Conservation (phyloP, 495 filamentous ascomycete species). For the Penicillium soppii region DNA sequence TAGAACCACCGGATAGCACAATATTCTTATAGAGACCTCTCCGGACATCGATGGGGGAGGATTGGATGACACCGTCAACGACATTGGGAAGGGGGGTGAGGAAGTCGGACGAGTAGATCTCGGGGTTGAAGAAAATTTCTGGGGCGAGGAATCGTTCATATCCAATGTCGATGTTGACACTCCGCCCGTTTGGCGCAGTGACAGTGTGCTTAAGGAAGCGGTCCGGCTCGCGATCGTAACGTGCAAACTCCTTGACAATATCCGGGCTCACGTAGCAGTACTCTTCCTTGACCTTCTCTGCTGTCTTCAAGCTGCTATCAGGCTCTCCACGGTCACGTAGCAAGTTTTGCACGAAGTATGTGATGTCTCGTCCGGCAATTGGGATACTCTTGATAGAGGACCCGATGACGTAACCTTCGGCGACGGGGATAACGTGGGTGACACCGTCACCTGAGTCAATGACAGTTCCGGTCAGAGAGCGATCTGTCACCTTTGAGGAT, state of each 20-base stretch:
- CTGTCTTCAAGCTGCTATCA: conserved; percentile 94
- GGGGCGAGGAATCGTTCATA: conserved; percentile 98
- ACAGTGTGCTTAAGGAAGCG: conserved; percentile 88
- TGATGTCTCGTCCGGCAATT: conserved; percentile 95
- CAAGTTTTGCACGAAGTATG: conserved; percentile 95
- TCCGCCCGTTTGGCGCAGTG: conserved; percentile 80
- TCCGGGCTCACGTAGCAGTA: conserved; percentile 98
- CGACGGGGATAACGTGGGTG: conserved; percentile 97
- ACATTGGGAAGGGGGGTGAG: conserved; percentile 90
- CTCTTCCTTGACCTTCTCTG: conserved; percentile 96
- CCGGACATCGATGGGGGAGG: conserved; percentile 94
- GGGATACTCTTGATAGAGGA: conserved; percentile 99
- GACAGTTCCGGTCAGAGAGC: conserved; percentile 95
- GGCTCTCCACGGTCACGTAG: conserved; percentile 95
- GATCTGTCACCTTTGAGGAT: conserved; percentile 92
- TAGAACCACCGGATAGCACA: conserved; percentile 93
- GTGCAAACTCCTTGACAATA: conserved; percentile 94
- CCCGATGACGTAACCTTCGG: conserved; percentile 97
- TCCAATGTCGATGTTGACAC: conserved; percentile 84
- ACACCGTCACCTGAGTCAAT: conserved; percentile 98
- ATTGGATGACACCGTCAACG: conserved; percentile 95
- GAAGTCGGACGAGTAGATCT: conserved; percentile 98
- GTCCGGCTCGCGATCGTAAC: conserved; percentile 88
- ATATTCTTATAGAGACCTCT: conserved; percentile 99
- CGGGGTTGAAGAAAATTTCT: conserved; percentile 99